Conservation (phyloP, 352 stramenopile species). For the Phytophthora pistaciae region DNA sequence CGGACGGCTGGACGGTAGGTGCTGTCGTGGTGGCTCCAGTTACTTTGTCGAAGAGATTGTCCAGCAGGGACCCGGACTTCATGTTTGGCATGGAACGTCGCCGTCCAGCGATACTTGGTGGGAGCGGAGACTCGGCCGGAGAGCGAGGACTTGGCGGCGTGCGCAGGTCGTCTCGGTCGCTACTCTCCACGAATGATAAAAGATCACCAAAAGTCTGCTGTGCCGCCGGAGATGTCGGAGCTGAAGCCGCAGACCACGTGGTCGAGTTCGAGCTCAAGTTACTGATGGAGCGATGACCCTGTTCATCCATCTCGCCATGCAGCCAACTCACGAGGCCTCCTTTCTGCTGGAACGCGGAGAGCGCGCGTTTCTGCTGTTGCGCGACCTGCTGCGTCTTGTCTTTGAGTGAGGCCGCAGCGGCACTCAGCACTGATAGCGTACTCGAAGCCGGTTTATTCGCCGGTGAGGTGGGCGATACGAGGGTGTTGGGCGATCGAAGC, state of each 20-base stretch:
- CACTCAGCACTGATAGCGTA: slow-evolving; percentile 24
- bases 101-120: not conserved
- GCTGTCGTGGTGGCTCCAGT: slow-evolving; percentile 3
- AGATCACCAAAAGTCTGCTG: not conserved
- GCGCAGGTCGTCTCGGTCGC: slow-evolving; percentile 6
- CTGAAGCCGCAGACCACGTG: not conserved
- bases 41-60: slow-evolving; percentile 43
- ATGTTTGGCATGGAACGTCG: slow-evolving; percentile 22
- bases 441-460: slow-evolving; percentile 10
- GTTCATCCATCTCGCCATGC: slow-evolving; percentile 50
- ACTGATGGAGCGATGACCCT: not conserved
- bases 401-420: slow-evolving; percentile 43
- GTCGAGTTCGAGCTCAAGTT: not conserved
- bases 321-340: slow-evolving; percentile 73
- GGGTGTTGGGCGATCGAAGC: not conserved
- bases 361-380: slow-evolving; percentile 49
- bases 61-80: slow-evolving; percentile 18
- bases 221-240: not conserved
- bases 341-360: slow-evolving; percentile 69
- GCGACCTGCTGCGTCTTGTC: slow-evolving; percentile 52
- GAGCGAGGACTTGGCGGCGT: slow-evolving; percentile 18
- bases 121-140: not conserved
- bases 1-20: not conserved
- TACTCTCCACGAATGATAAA: not conserved
- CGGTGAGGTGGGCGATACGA: not conserved